Percentiles rank a stretch among this genome's conserved stretches.
These are phyloP conservation scores for Athelia sp. DNA, from an alignment of 1,284 basidiomycete species.

Conservation along the genomic window DNA sequence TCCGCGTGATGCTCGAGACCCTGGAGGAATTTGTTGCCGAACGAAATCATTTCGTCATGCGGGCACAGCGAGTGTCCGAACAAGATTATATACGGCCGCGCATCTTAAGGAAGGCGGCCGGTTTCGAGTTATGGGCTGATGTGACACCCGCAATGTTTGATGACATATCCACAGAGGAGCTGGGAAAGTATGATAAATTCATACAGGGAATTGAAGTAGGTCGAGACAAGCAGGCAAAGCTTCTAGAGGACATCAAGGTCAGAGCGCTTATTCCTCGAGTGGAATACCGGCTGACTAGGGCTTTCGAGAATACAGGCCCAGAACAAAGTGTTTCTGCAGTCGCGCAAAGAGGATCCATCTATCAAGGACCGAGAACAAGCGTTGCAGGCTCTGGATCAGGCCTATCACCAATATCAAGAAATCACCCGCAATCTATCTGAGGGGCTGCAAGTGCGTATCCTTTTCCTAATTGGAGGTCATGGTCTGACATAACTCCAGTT, in stretches of 20 bases:
- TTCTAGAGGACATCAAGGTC: slow-evolving; percentile 71
- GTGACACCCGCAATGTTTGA: slow-evolving; percentile 85
- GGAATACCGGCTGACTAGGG: not conserved
- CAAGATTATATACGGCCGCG: slow-evolving; percentile 65
- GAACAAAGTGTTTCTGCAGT: slow-evolving; percentile 76
- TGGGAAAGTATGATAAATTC: slow-evolving; percentile 81
- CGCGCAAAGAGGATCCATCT: slow-evolving; percentile 73
- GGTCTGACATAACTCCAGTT: slow-evolving; percentile 46
- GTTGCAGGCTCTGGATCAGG: slow-evolving; percentile 83
- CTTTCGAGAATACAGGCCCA: slow-evolving; percentile 41
- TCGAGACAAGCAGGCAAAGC: slow-evolving; percentile 54
- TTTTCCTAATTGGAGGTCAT: not conserved
- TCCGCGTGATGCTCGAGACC: slow-evolving; percentile 77
- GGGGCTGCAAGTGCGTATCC: slow-evolving; percentile 65
- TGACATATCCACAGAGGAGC: slow-evolving; percentile 71
- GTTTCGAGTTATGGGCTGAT: slow-evolving; percentile 62
- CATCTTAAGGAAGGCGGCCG: slow-evolving; percentile 64
- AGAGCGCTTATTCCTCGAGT: slow-evolving; percentile 10
- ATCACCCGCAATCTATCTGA: slow-evolving; percentile 84
- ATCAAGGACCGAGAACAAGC: slow-evolving; percentile 83
- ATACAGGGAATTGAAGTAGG: slow-evolving; percentile 60
- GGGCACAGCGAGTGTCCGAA: slow-evolving; percentile 60
- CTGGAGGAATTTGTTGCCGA: slow-evolving; percentile 70
- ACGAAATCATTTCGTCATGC: slow-evolving; percentile 59
- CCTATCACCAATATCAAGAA: slow-evolving; percentile 88